phyloP scores from a whole-genome alignment of 345 rosid species.

The Hirschfeldia incana region DNA sequence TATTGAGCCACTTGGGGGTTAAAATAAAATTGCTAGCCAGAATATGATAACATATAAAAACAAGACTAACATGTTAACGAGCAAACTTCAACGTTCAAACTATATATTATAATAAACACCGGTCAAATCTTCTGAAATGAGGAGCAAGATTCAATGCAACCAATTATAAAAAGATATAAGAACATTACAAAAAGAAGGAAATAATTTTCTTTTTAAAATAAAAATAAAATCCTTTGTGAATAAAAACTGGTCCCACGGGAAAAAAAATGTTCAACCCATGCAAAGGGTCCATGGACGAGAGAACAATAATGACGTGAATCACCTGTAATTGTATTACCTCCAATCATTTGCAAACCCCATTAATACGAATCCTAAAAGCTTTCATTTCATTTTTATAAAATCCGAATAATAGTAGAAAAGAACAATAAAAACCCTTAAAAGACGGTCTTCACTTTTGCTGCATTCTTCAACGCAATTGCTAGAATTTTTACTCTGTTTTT shows the following conservation, averaged over 20 bases:
- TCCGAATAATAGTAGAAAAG: background rate
- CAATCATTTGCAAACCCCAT: constrained; percentile 41
- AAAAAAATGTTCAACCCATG: constrained; percentile 25
- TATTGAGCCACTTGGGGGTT: constrained; percentile 7
- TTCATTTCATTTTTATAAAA: background rate
- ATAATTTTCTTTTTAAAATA: background rate
- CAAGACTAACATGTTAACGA: constrained; percentile 24
- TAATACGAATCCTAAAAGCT: constrained; percentile 16
- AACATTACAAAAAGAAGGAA: constrained; percentile 10
- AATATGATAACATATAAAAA: constrained; percentile 26
- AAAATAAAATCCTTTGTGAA: background rate
- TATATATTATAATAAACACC: background rate
- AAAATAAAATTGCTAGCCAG: background rate
- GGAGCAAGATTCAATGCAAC: constrained; percentile 42
- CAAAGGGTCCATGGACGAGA: constrained; percentile 41
- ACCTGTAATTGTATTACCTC: constrained; percentile 31
- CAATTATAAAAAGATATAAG: background rate
- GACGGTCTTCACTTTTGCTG: constrained; percentile 22
- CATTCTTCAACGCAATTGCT: constrained; percentile 31
- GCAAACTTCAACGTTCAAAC: constrained; percentile 24
- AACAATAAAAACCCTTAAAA: constrained; percentile 8
- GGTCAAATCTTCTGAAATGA: constrained; percentile 28
- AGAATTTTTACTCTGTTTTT: background rate
- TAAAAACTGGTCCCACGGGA: constrained; percentile 7
- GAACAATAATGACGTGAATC: constrained; percentile 41